These are phyloP conservation scores for Corchorus olitorius DNA, from an alignment of 345 rosid genomes.

Conservation along the genomic window DNA sequence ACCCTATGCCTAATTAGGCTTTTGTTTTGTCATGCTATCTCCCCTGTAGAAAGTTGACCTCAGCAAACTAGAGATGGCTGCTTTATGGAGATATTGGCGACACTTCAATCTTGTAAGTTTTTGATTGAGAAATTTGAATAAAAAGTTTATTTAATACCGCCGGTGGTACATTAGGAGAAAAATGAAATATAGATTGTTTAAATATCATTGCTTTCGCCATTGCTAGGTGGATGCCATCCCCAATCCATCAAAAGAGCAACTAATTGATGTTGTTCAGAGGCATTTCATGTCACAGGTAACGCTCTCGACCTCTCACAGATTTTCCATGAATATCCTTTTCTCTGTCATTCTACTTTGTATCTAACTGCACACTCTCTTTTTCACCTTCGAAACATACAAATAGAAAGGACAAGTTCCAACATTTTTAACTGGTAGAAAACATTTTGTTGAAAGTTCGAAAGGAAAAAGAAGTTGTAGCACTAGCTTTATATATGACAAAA, in stretches of 20 bases:
- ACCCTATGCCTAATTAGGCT: neutral
- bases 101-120: conserved; percentile 88
- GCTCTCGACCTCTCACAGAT: neutral
- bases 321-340: neutral
- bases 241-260: conserved; percentile 85
- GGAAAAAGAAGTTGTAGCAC: neutral
- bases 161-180: neutral
- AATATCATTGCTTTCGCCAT: neutral
- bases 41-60: conserved; percentile 78
- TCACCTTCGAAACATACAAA: neutral
- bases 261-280: conserved; percentile 79
- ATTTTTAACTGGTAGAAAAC: neutral
- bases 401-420: neutral
- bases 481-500: neutral
- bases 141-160: neutral
- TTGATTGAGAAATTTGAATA: neutral
- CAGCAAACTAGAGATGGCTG: conserved; percentile 87
- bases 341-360: neutral
- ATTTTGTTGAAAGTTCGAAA: neutral
- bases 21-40: conserved; percentile 5
- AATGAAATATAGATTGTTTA: neutral
- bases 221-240: conserved; percentile 74
- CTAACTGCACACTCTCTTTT: neutral
- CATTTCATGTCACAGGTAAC: conserved; percentile 96
- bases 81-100: conserved; percentile 83